A percentile compares a stretch with the other conserved stretches of the same genome.
phyloP scores from a whole-genome alignment of 805 yeast species.

The Wickerhamomyces ciferrii region DNA sequence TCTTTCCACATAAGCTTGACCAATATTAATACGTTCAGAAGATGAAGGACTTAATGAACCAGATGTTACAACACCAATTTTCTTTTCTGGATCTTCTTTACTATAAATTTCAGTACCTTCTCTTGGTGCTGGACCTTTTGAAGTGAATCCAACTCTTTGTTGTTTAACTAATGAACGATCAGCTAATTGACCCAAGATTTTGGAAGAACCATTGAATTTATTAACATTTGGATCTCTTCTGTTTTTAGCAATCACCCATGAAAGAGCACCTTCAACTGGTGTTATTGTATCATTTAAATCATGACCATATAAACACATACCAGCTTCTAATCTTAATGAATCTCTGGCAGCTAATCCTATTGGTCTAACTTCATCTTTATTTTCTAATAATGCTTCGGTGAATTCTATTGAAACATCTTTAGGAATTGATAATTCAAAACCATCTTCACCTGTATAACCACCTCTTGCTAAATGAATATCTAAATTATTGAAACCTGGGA shows the following conservation, averaged over 20 bases:
- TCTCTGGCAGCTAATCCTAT: conserved; percentile 99
- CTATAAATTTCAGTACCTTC: conserved; percentile 61
- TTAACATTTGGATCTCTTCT: conserved; percentile 48
- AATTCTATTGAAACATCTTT: conserved; percentile 52
- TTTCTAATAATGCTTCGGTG: conserved; percentile 50
- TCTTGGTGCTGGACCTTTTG: conserved; percentile 90
- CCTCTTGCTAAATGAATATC: conserved; percentile 83
- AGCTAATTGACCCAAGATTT: conserved; percentile 63
- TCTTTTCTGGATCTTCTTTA: conserved; percentile 48
- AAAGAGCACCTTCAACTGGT: conserved; percentile 83
- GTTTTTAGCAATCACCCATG: conserved; percentile 85
- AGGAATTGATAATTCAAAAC: conserved; percentile 86
- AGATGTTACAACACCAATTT: conserved; percentile 47
- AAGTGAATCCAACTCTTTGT: conserved; percentile 68
- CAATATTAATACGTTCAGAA: conserved; percentile 71
- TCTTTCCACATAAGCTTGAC: conserved; percentile 83
- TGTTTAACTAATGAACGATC: conserved; percentile 53
- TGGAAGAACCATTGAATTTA: conserved; percentile 71
- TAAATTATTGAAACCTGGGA: conserved; percentile 28
- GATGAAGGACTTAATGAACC: conserved; percentile 65
- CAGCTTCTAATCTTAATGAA: conserved; percentile 92
- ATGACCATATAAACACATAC: conserved; percentile 96
- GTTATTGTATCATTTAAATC: conserved; percentile 76
- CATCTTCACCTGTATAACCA: conserved; percentile 98
- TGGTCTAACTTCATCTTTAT: conserved; percentile 63